phyloP scores from a whole-genome alignment of 129 eudicot species.

The Artemisia tridentata region DNA sequence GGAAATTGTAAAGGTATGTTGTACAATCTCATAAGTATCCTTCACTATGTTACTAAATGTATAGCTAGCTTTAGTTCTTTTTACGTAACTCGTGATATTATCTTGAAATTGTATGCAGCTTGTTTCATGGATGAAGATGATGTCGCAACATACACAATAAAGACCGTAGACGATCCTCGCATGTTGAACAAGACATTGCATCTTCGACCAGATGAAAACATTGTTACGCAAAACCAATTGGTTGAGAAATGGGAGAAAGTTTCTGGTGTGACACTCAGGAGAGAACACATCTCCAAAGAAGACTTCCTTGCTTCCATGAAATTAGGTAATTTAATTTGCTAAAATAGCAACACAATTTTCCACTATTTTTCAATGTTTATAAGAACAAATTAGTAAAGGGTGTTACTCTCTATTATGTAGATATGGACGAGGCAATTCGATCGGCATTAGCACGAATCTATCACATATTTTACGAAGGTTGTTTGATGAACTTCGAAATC shows the following conservation, averaged over 20 bases:
- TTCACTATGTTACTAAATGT: too few species aligned
- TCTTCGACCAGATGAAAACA: conserved; percentile 40
- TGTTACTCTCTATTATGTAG: background rate
- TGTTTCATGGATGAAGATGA: conserved; percentile 52
- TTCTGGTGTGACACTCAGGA: conserved; percentile 31
- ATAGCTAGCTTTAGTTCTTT: too few species aligned
- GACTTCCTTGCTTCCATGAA: conserved; percentile 38
- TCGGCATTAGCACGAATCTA: conserved; percentile 40
- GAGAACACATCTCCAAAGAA: conserved; percentile 31
- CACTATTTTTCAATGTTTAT: background rate
- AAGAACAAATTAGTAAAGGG: background rate
- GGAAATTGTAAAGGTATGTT: conserved; percentile 42
- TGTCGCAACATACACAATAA: conserved; percentile 43
- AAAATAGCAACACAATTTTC: background rate
- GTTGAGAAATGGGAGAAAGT: conserved; percentile 45
- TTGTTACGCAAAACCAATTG: conserved; percentile 39
- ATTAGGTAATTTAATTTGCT: conserved; percentile 32
- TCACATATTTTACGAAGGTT: conserved; percentile 44
- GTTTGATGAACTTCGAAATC: conserved; percentile 42
- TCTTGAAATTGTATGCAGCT: conserved; percentile 16
- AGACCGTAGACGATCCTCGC: conserved; percentile 42
- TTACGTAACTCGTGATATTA: background rate
- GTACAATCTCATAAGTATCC: too few species aligned
- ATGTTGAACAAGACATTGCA: conserved; percentile 44
- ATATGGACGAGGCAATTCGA: conserved; percentile 32